Base-by-base conservation (phyloP, 2,329 filamentous ascomycete genomes). In the Tympanopsis confertula region DNA sequence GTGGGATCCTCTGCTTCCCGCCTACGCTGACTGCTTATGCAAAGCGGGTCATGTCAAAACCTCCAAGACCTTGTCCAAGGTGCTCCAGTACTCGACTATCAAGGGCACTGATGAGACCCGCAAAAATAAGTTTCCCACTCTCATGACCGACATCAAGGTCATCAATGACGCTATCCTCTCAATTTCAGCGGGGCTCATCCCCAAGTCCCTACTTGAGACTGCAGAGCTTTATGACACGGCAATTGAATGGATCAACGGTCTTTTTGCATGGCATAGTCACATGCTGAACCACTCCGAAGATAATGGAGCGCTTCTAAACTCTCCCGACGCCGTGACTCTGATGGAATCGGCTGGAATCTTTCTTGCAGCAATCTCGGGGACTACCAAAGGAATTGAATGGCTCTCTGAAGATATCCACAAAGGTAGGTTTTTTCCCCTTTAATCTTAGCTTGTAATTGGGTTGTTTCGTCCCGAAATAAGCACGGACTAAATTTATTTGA, bases 311-410 rank as follows among this genome's bases (percentile, higher is more conserved):
- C 39, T 56, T 38, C 52, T 54, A 44, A 50, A 44, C 24, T 57
- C 52, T 2, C 51, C 57, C 4, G 58, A 62, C 44, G 54, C 52
- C 13, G 51, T 56, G n/a, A 54, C 55, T 2, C 45, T 62, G 39
- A 60, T 62, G 38, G 59, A 62, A 43, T 58, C 57, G 15, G 35
- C 61, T n/a, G 59, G 59, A 0, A 58, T 63, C 42, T 42, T 63
- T 13, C 48, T 62, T 18, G 56, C 57, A 24, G 57, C 56, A 17
- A 35, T 63, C 35, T 57, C 57, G 3, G 53, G 50, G 20, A 59
- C 54, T 5, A 40, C 45, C 7, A 60, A 55, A 41, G 57, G 55
- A 1, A 35, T 60, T 19, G 54, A 58, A 18, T 51, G 50, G 20
- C 49, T 63, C 29, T 56, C 59, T 13, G 45, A 50, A 7, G 48